Evolutionary conservation across 495 filamentous ascomycete genomes (phyloP), one percentile per base, ranked within the genome.

Genomic region (Lasiosphaeria miniovina): DNA sequence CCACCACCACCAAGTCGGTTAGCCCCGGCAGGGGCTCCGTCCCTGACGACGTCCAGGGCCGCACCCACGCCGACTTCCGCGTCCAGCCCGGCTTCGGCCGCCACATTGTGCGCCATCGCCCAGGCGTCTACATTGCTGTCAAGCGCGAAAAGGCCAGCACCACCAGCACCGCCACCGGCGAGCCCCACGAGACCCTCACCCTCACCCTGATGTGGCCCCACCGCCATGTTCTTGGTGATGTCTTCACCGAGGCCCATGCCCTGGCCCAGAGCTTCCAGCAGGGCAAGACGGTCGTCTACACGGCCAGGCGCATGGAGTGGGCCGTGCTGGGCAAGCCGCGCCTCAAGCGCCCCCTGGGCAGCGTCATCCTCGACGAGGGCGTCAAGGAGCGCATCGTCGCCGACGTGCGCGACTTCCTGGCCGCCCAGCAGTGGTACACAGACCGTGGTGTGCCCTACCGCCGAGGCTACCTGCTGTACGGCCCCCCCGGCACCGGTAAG

Each of bases 371-470:
- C 35, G 91, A 93, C 55, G 72, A 88, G 50, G 94, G 95, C 5
- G 81, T 98, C 36, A 92, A 93, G 64, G 90, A 95, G 71, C 74
- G 81, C 5, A 87, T 98, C n/a, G 82, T 96, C 3, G 82, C 80
- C 7, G 94, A 98, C 67, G 86, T 96, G 1, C 82, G 85, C 62
- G 90, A 93, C 61, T 98, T 98, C 63, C 74, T 96, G 41, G 78
- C 71, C 1, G 86, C 89, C 36, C 82, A 86, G 36, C 80, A 86
- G 45, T 98, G 94, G 94, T 98, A 98, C 65, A 82, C 92, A 34
- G 90, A 97, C 67, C 87, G 94, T 6, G 94, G 94, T 6, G 96
- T 98, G 63, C 94, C 94, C 1, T 98, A 98, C 61, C 86, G 94
- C 36, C 81, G 94, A 24, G 94, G 94, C 2, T 98, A 98, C 72